phyloP scores from a whole-genome alignment of 306 rosid genomes.

The Purshia tridentata region DNA sequence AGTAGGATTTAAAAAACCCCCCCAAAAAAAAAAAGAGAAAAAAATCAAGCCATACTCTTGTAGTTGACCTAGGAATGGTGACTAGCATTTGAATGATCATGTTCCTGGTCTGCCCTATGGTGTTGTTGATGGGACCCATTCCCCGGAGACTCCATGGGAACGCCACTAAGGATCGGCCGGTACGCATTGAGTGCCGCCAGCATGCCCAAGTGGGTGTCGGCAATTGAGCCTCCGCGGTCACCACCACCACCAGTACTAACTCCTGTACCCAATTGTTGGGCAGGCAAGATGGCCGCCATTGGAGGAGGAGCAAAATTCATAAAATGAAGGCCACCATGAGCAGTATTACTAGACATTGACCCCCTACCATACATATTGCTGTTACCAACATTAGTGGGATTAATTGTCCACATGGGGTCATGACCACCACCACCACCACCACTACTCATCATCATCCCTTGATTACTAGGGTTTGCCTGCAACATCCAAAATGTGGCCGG shows the following conservation, averaged over 20 bases:
- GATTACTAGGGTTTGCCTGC: slow-evolving; percentile 27
- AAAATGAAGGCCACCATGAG: slow-evolving; percentile 57
- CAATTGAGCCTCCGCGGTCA: slow-evolving; percentile 13
- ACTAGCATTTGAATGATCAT: slow-evolving; percentile 36
- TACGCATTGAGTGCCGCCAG: slow-evolving; percentile 68
- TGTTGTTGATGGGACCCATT: slow-evolving; percentile 41
- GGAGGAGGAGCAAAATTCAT: slow-evolving; percentile 89
- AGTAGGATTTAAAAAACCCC: background rate
- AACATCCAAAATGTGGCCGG: slow-evolving; percentile 84
- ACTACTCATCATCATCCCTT: slow-evolving; percentile 19
- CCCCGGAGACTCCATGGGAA: slow-evolving; percentile 35
- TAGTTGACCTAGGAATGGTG: slow-evolving; percentile 33
- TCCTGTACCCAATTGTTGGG: slow-evolving; percentile 54
- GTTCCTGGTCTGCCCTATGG: slow-evolving; percentile 48
- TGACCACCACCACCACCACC: background rate
- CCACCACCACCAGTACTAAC: slow-evolving; percentile 2
- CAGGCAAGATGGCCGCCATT: slow-evolving; percentile 63
- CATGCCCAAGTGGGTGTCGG: slow-evolving; percentile 69
- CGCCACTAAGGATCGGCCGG: slow-evolving; percentile 42
- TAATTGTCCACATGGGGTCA: slow-evolving; percentile 47
- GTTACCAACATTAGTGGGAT: slow-evolving; percentile 31
- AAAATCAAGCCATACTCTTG: slow-evolving; percentile 47
- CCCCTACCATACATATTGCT: slow-evolving; percentile 50
- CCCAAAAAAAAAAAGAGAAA: slow-evolving; percentile 20
- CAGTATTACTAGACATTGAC: slow-evolving; percentile 38